Evolutionary conservation across 495 filamentous ascomycete species (phyloP), one percentile per base, ranked within the genome.

Genomic region (Poronia punctata): DNA sequence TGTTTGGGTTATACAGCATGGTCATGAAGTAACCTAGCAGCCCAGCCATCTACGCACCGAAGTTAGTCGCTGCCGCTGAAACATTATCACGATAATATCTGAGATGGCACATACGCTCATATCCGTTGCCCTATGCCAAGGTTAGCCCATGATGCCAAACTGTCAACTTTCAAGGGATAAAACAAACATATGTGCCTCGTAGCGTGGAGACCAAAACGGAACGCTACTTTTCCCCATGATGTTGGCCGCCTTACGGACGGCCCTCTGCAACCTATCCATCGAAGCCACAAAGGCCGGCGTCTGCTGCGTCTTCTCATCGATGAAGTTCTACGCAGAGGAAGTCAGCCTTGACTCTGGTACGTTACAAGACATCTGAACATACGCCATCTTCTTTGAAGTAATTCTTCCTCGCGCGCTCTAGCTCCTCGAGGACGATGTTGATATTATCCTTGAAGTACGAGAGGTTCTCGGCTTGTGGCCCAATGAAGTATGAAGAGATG

Each of bases 1-100:
- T 73, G 48, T 73, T 74, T 6, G 68, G 62, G 48, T 71, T 71
- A 38, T 68, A 71, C 11, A 70, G 36, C 67, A 71, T 72, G 11
- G 66, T 65, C 50, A 62, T 64, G 19, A 70, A 56, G 46, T 71
- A 71, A 0, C 66, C 66, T 16, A 71, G 43, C 10, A 68, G 39
- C 5, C 34, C 36, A 1, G 54, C 28, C 43, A 48, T 48, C 42
- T 45, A 21, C 21, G 15, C 15, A n/a, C n/a, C n/a, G n/a, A 38
- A 38, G 26, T 45, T 7, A 45, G 42, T n/a, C 25, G 3, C 11
- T 26, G 42, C 4, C 6, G 8, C 14, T 11, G 8, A 7, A 6
- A 20, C 5, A 23, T 2, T 26, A 16, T 32, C 29, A 16, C 1
- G 8, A 22, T 14, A 35, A 15, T 14, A 20, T 7, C 8, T 25